Evolutionary conservation across 2,329 filamentous ascomycete genomes (phyloP).

Genomic region (Knufia petricola): DNA sequence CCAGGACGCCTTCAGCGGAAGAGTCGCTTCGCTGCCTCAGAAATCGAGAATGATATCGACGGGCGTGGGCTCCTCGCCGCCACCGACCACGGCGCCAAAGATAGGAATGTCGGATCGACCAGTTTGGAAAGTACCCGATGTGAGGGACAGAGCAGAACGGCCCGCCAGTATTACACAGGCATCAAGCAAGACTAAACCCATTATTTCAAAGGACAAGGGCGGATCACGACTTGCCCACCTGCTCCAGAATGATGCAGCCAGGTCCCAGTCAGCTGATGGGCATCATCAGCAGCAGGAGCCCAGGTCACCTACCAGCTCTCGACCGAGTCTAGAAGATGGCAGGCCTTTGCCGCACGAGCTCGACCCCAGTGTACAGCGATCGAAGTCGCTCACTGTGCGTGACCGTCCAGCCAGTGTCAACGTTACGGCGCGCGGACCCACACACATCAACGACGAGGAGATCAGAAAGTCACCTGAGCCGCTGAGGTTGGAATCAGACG

Average conservation of each 20-base stretch:
- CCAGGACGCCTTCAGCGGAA: conserved; percentile 11
- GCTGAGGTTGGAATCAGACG: conserved; percentile 16
- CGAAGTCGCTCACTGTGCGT: conserved; percentile 56
- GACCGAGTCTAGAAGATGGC: conserved; percentile 62
- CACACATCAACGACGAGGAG: conserved; percentile 72
- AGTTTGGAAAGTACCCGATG: conserved; percentile 46
- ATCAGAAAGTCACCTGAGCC: conserved; percentile 20
- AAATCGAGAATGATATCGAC: conserved; percentile 53
- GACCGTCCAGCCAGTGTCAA: conserved; percentile 73
- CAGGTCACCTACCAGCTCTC: conserved; percentile 47
- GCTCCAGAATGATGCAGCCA: conserved; percentile 22
- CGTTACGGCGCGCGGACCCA: conserved; percentile 65
- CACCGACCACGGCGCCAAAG: conserved; percentile 32
- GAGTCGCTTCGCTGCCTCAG: conserved; percentile 30
- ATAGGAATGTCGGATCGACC: conserved; percentile 30
- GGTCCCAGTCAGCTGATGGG: conserved; percentile 16
- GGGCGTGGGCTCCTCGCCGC: conserved; percentile 67
- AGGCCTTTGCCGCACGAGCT: conserved; percentile 56
- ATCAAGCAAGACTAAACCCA: conserved; percentile 29
- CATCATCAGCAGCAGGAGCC: conserved; percentile 23
- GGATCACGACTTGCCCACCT: conserved; percentile 29
- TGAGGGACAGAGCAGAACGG: conserved; percentile 5
- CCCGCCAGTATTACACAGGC: conserved; percentile 36
- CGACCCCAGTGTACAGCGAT: conserved; percentile 47
- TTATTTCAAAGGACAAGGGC: conserved; percentile 16